phyloP scores from a whole-genome alignment of 257 asterid genomes.

The Parsonsia alboflavescens region DNA sequence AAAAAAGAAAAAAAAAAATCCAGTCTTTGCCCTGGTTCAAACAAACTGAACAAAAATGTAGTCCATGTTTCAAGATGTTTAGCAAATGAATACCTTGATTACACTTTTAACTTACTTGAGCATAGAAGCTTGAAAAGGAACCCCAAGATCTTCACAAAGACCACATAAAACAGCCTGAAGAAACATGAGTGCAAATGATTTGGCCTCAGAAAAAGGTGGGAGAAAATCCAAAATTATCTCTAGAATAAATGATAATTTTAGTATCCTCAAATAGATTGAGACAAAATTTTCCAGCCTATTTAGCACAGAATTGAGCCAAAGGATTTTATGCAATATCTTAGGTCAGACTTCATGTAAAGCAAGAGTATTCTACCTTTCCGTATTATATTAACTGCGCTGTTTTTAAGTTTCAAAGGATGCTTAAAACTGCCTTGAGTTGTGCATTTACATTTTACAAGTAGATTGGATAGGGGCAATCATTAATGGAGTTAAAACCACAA shows the following conservation, averaged over 20 bases:
- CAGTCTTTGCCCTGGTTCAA: background rate
- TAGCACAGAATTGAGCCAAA: background rate
- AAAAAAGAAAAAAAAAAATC: too few relatives aligned
- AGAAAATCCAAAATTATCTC: slow-evolving; percentile 3
- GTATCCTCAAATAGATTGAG: background rate
- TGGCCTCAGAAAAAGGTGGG: background rate
- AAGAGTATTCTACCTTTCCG: background rate
- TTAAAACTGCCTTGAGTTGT: background rate
- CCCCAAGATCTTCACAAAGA: slow-evolving; percentile 72
- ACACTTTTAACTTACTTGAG: slow-evolving; percentile 61
- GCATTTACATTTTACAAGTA: background rate
- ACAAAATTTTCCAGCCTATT: background rate
- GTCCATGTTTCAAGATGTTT: background rate
- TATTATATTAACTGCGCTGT: background rate
- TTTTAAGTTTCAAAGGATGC: background rate
- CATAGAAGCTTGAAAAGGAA: slow-evolving; percentile 80
- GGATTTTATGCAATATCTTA: background rate
- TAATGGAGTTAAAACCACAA: background rate
- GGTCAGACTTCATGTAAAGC: background rate
- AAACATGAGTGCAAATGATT: slow-evolving; percentile 17
- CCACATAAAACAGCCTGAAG: slow-evolving; percentile 60
- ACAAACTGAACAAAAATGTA: background rate
- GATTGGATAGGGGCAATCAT: background rate
- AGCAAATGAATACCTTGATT: background rate
- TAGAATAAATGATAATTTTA: background rate